Base-by-base conservation (phyloP, 768 basidiomycete species). In the Calocera viscosa region DNA sequence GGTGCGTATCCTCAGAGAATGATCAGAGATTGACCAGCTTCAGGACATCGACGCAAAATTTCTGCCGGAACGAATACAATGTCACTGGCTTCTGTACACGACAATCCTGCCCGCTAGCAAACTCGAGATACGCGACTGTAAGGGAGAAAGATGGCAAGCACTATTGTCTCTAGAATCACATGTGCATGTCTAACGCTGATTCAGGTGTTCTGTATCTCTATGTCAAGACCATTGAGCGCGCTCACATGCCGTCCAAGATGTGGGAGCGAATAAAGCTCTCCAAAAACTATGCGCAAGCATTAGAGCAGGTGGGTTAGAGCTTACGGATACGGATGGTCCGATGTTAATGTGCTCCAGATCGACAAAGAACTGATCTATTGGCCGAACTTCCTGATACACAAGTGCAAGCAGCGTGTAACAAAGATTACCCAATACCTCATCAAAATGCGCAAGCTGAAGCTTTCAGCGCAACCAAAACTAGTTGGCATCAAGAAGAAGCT, bases 401-500 rank as follows among this genome's bases (percentile, higher is more conserved):
- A 97, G 79, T 98, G 96, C 84, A 99, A 99, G 81, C 96, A 99
- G 78, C 86, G 96, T 49, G 83, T 97, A 33, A 99, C 96, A 12
- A 99, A 98, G 80, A 97, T 99, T 72, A 98, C 95, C 0, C 96
- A 99, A 75, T 98, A 97, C 74, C 84, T 99, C 70, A 97, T 98
- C 76, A 94, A 96, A 81, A 96, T 98, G 94, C 84, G 95, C 68
- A 86, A 90, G 47, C 77, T 95, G 69, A 90, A 90, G 71, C 80
- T 94, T 35, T 64, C 26, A 26, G 38, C 3, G 72, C 97, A 94
- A 75, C 91, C 94, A 1, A 95, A 91, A 78, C 84, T 96, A 30
- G 82, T 97, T 16, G 94, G 94, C 12, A 86, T 98, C 66, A 97
- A 97, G 82, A 97, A 97, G 79, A 99, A 98, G 76, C 83, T 92